Base-by-base conservation (phyloP, 495 filamentous ascomycete species). In the Cenococcum geophilum region DNA sequence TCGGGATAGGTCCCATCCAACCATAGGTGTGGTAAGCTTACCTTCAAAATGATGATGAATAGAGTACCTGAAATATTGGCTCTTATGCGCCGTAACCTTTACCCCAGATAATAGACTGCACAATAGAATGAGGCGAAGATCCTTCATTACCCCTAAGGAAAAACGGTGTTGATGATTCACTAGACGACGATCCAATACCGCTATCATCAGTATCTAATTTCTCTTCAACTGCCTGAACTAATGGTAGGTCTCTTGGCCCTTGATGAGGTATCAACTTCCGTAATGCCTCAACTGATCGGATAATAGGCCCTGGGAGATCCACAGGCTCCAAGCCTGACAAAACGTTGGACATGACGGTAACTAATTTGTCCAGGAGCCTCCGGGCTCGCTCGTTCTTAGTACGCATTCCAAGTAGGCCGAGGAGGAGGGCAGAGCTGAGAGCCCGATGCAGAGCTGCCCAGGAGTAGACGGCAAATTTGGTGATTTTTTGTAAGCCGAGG, bases 361-460 rank as follows among this genome's bases (percentile, higher is more conserved):
- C 56, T 48, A 71, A 60, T 40, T 57, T 59, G 22, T 25, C 55
- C 3, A 71, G 51, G 42, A 69, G 58, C 5, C 45, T 35, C 16
- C 67, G 55, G 9, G 64, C 69, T 4, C 67, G 61, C n/a, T 69
- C 67, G 57, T 67, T 69, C 20, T 64, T 60, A 5, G 51, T 59
- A 32, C 66, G 66, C 57, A 85, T 82, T 21, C 80, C 78, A 1
- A 84, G 63, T 27, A 86, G 82, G 1, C 82, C 83, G 4, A 86
- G 75, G 4, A 86, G 74, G 5, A 86, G 77, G 4, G 82, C 83
- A 3, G 82, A 83, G 22, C 80, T 81, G 20, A 86, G 74, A 8
- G 80, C 80, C 57, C 84, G 80, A 58, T 85, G 83, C 1, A 81
- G 80, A 52, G 84, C 82, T 4, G 81, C 80, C 83, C 83, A 86